Evolutionary conservation across 2,329 filamentous ascomycete genomes (phyloP), one percentile per base, ranked within the genome.

Genomic region (Biscogniauxia sp.): DNA sequence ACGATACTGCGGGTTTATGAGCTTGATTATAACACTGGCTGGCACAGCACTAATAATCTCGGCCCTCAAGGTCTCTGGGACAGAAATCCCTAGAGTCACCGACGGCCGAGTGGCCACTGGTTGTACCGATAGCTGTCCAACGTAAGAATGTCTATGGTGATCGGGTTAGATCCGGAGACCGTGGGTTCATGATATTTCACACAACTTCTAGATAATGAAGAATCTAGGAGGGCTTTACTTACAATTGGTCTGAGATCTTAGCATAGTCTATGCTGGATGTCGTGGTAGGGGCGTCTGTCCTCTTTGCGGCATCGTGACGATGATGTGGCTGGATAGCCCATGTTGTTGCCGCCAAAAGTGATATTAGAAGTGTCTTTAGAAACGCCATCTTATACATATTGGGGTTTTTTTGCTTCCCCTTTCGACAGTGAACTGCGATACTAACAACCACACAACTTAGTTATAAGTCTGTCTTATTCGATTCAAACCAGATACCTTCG

Each of bases 31-130:
- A 1, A 61, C 26, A n/a, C 32, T 23, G 7, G 52, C 20, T 7
- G 59, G 59, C 8, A 58, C 32, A 17, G 59, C 59, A 9, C 41
- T 61, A 20, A 55, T 58, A 9, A 61, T 53, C 55, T 61, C 51
- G 19, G 23, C 28, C 13, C 53, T 37, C 17, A 61, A 32, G 15
- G n/a, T 50, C 17, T 28, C 51, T 11, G 59, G 59, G 5, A 61
- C 51, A 5, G 55, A 55, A 3, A 61, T 26, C 11, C 45, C 56
- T 20, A 55, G 51, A 1, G 59, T 61, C 15, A 50, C 41, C 1
- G 59, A 58, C 17, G 59, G 52, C 6, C 13, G 54, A 19, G 59
- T 41, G 2, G 51, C 51, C 5, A 61, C 19, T 9, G 51, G 55
- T n/a, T 52, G 37, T 7, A 61, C n/a, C n/a, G 37, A 26, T 41